A percentile compares a stretch with the other conserved stretches of the same genome.
phyloP scores from a whole-genome alignment of 2,329 filamentous ascomycete genomes.

The Penicillium sclerotiorum region DNA sequence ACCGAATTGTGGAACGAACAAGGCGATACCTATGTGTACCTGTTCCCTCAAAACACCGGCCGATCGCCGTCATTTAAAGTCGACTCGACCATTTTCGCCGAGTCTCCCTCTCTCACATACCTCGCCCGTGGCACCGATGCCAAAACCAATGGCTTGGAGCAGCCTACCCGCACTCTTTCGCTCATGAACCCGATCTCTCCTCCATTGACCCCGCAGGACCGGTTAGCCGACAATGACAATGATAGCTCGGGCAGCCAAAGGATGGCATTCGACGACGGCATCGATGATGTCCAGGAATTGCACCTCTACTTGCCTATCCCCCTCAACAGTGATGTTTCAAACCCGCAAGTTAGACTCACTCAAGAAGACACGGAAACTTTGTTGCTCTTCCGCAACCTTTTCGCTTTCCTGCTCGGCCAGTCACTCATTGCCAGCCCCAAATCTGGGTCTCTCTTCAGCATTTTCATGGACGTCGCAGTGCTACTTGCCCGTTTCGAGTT shows the following conservation, averaged over 20 bases:
- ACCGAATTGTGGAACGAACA: slow-evolving; percentile 64
- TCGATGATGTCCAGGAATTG: slow-evolving; percentile 47
- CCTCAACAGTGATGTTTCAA: slow-evolving; percentile 54
- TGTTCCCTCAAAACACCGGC: slow-evolving; percentile 60
- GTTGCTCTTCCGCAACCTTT: slow-evolving; percentile 63
- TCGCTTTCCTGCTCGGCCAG: slow-evolving; percentile 65
- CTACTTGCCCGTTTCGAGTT: slow-evolving; percentile 62
- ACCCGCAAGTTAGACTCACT: slow-evolving; percentile 35
- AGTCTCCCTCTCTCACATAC: slow-evolving; percentile 58
- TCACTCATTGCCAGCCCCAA: slow-evolving; percentile 62
- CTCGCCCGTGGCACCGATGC: slow-evolving; percentile 56
- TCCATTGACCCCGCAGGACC: slow-evolving; percentile 35
- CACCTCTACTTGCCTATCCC: slow-evolving; percentile 63
- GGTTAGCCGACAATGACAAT: slow-evolving; percentile 38
- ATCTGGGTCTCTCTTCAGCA: slow-evolving; percentile 58
- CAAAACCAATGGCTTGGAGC: slow-evolving; percentile 44
- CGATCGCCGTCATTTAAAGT: slow-evolving; percentile 64
- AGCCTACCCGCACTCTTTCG: slow-evolving; percentile 35
- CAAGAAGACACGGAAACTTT: slow-evolving; percentile 59
- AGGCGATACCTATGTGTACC: slow-evolving; percentile 65
- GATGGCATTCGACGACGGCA: slow-evolving; percentile 51
- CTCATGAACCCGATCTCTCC: slow-evolving; percentile 33
- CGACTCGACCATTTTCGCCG: slow-evolving; percentile 60
- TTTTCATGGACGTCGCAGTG: slow-evolving; percentile 63
- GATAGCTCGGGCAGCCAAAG: slow-evolving; percentile 52